These are phyloP conservation scores for Conticribra weissflogii DNA, from an alignment of 108 stramenopile species.

Conservation along the genomic window DNA sequence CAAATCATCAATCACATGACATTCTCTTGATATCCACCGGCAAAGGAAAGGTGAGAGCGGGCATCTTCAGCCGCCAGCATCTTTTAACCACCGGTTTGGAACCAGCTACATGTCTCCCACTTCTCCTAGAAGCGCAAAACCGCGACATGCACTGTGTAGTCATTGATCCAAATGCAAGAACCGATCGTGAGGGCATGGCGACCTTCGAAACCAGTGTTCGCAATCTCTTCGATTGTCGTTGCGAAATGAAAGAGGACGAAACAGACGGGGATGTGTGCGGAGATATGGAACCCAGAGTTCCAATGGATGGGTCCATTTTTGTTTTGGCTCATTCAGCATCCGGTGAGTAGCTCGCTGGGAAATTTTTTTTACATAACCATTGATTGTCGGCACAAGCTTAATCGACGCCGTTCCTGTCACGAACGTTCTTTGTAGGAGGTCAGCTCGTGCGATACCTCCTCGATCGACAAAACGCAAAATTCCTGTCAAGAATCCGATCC, in stretches of 20 bases:
- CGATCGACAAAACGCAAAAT: conserved; percentile 25
- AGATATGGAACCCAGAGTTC: not conserved
- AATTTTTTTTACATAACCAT: not conserved
- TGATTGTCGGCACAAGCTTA: no score
- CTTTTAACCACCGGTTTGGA: conserved; percentile 69
- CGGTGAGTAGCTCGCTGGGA: conserved; percentile 27
- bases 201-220: conserved; percentile 63
- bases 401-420: no score
- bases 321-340: conserved; percentile 78
- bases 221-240: conserved; percentile 40
- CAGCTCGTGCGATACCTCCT: conserved; percentile 72
- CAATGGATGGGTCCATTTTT: conserved; percentile 43
- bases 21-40: conserved; percentile 69
- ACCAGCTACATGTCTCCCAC: conserved; percentile 66
- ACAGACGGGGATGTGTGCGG: not conserved
- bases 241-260: conserved; percentile 24
- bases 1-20: conserved; percentile 27
- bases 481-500: conserved; percentile 52
- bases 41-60: conserved; percentile 79
- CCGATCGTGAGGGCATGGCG: conserved; percentile 62
- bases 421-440: no score
- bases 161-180: conserved; percentile 77
- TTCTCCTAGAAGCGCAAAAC: conserved; percentile 60
- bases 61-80: conserved; percentile 76
- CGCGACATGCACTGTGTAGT: conserved; percentile 73